Conservation (phyloP, 192 early-diverging fungal genomes). For the Coemansia sp. region DNA sequence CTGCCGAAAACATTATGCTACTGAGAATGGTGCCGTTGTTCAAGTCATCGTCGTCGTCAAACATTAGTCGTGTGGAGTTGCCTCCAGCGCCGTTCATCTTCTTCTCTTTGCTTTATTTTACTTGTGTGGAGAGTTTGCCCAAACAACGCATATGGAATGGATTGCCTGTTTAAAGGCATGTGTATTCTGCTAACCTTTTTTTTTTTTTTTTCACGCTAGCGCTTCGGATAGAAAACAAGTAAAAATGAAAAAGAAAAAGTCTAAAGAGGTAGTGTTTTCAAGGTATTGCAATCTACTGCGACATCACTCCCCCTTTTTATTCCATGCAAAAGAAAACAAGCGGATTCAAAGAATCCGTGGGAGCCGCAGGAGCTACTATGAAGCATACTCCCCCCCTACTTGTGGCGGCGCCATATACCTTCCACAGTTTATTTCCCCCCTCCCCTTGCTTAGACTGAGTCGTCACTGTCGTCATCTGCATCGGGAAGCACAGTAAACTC, state of each 20-base stretch:
- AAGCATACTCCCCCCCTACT: too few species aligned
- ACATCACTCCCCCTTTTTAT: too few species aligned
- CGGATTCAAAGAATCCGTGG: too few species aligned
- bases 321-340: not conserved
- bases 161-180: too few species aligned
- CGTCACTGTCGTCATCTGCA: conserved; percentile 41
- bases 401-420: not conserved
- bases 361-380: not conserved
- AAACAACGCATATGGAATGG: too few species aligned
- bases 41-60: conserved; percentile 47
- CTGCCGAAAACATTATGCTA: conserved; percentile 35
- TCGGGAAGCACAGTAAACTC: conserved; percentile 53
- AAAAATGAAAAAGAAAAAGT: not conserved
- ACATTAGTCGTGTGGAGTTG: conserved; percentile 44
- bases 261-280: not conserved
- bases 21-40: conserved; percentile 23
- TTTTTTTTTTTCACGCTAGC: too few species aligned
- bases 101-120: not conserved
- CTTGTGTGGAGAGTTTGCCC: too few species aligned
- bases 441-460: not conserved
- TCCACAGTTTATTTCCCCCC: too few species aligned
- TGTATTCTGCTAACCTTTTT: too few species aligned
- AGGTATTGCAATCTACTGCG: not conserved
- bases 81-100: conserved; percentile 46
- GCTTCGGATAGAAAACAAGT: not conserved